Evolutionary conservation across 1,284 basidiomycete genomes (phyloP), one percentile per base, ranked within the genome.

Genomic region (Trametes sp.): DNA sequence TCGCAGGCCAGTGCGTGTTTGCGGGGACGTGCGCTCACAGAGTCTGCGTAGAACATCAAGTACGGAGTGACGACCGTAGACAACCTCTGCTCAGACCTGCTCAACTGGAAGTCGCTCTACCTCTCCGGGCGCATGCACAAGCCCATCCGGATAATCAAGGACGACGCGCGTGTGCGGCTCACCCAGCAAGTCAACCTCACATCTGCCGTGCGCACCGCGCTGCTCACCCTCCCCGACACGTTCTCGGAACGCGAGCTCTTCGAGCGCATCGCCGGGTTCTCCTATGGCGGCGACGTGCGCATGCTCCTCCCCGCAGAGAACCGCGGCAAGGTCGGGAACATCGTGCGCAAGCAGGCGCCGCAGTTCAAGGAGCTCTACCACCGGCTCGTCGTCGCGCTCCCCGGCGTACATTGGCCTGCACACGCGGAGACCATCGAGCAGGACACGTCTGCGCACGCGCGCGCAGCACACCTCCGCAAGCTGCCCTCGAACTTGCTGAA

Each of bases 41-140:
- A 26, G 31, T 10, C 21, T 11, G 28, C n/a, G n/a, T 72, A 98
- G 93, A 89, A 86, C 54, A 93, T 98, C 79, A 99, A 99, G 79
- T 99, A 99, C 75, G 97, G 97, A n/a, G 90, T 98, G 28, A 96
- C 97, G 35, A 95, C 94, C 0, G 86, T 98, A 9, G 93, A 97
- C 70, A 90, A 90, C 60, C 84, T 99, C 31, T 95, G 93, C 69
- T 84, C 88, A 1, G 98, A 99, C 75, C 81, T 99, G 44, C 82
- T 96, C 45, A 93, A 95, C 72, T 99, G 98, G 97, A 86, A 89
- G 48, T 89, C 94, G 21, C 85, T 99, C 9, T 99, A 99, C 77
- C 87, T 98, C 49, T 92, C 95, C 1, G 98, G 97, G 0, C 86
- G 97, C 24, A 95, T 99, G 89, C 97, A 99, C 79, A 99, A 99